phyloP scores from a whole-genome alignment of 106 monocot genomes.

The Dendrobium chrysotoxum region DNA sequence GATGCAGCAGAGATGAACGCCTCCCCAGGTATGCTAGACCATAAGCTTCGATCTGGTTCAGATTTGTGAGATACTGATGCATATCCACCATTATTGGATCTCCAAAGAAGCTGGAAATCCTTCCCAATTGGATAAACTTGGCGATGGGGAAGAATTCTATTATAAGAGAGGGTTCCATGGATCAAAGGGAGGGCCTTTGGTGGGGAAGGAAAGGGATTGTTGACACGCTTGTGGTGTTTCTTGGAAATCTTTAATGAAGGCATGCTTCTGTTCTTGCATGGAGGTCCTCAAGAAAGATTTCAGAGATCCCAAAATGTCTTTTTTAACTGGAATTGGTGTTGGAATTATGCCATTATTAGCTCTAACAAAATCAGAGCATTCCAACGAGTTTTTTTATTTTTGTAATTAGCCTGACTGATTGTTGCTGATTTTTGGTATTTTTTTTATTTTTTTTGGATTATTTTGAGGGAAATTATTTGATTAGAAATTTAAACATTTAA shows the following conservation, averaged over 20 bases:
- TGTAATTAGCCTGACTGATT: no score
- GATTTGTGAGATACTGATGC: constrained; percentile 41
- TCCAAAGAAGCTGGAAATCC: constrained; percentile 40
- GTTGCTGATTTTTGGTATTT: no score
- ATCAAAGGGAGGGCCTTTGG: constrained; percentile 38
- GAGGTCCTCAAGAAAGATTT: no score
- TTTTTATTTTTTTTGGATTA: neutral
- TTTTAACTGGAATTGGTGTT: no score
- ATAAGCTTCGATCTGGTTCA: constrained; percentile 23
- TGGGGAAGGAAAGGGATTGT: constrained; percentile 56
- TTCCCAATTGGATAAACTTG: constrained; percentile 33
- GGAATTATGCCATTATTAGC: no score
- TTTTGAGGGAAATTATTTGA: neutral
- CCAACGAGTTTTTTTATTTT: no score
- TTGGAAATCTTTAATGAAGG: constrained; percentile 26
- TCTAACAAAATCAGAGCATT: no score
- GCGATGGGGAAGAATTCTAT: constrained; percentile 13
- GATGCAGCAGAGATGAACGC: constrained; percentile 64
- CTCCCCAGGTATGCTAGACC: constrained; percentile 55
- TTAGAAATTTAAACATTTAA: neutral
- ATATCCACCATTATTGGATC: constrained; percentile 26
- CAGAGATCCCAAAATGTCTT: no score
- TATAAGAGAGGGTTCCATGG: constrained; percentile 36
- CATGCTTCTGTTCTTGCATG: constrained; percentile 7
- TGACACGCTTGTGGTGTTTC: constrained; percentile 56